Conservation (phyloP, 2,329 filamentous ascomycete genomes). For the Lomentospora prolificans region DNA sequence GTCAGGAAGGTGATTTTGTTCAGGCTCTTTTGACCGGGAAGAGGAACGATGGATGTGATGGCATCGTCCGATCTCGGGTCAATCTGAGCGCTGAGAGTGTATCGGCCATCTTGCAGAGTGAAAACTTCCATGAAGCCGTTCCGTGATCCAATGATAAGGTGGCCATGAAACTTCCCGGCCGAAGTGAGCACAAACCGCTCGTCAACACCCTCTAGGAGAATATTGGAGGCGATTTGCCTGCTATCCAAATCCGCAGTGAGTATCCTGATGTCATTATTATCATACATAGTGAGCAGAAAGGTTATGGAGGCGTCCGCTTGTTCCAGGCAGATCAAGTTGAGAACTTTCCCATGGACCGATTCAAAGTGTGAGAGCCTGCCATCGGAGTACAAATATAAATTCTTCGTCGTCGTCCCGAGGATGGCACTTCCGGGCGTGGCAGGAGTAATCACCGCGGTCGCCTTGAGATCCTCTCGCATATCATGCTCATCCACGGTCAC, state of each 20-base stretch:
- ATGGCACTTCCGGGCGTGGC: conserved; percentile 29
- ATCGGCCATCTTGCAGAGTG: conserved; percentile 6
- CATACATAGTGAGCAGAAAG: conserved; percentile 36
- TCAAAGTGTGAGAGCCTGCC: conserved; percentile 22
- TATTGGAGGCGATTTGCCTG: conserved; percentile 18
- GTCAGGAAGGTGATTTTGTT: conserved; percentile 46
- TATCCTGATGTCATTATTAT: conserved; percentile 31
- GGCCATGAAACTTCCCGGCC: conserved; percentile 27
- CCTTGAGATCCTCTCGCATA: conserved; percentile 28
- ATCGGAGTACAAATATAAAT: conserved; percentile 33
- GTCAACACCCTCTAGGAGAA: conserved; percentile 29
- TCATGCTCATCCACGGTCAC: conserved; percentile 23
- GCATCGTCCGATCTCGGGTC: conserved; percentile 36
- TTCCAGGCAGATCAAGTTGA: conserved; percentile 33
- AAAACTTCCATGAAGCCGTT: conserved; percentile 37
- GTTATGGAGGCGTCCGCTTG: conserved; percentile 12
- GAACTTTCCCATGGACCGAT: conserved; percentile 36
- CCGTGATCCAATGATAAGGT: conserved; percentile 45
- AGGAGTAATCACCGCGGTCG: conserved; percentile 36
- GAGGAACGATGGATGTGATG: conserved; percentile 54
- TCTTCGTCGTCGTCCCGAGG: conserved; percentile 38
- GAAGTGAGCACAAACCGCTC: conserved; percentile 39
- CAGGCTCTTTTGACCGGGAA: conserved; percentile 21
- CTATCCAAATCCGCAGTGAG: conserved; percentile 27
- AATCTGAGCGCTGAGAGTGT: background rate